Base-by-base conservation (phyloP, 768 basidiomycete genomes). In the Rhodocollybia butyracea region DNA sequence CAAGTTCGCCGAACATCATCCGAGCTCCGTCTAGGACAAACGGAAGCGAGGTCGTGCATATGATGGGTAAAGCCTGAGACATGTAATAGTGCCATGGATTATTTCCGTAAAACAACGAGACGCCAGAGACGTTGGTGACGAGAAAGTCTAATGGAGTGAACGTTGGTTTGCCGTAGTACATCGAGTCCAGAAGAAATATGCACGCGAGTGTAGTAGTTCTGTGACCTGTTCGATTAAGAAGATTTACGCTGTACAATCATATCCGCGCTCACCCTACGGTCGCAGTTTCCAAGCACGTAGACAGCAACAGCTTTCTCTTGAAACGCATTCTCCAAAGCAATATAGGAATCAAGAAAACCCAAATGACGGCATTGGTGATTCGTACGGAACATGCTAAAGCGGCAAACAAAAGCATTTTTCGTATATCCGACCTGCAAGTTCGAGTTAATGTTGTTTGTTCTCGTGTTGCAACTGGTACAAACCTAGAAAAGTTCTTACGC, bases 91-190 rank as follows among this genome's bases (percentile, higher is more conserved):
- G 91, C 85, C 86, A 91, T 5, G 89, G 72, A 61, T 82, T 92
- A 2, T 79, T 72, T 19, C 97, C 97, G 65, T 98, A 99, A 71
- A 97, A 97, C n/a, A 88, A 73, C 0, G 97, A 96, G 31, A 98
- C 82, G 2, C 83, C 77, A 3, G 94, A 88, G 12, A 94, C 68
- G 65, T 99, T 99, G 46, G 88, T 85, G 24, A 77, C 69, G 26
- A 96, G 66, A 70, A 99, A 99, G 62, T 91, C 92, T 38, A 89
- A 66, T 2, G 89, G 81, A 0, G 94, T 94, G 60, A 93, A 74
- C 3, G 84, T 88, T 0, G 78, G 76, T 57, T 68, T 73, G 11
- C 79, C 76, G 62, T 91, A 89, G 72, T 91, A 93, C 3, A 76
- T 29, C 26, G 86, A 83, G 68, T 98, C 97, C 41, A 91, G 47